Conservation (phyloP, 768 basidiomycete species). For the Suillus occidentalis region DNA sequence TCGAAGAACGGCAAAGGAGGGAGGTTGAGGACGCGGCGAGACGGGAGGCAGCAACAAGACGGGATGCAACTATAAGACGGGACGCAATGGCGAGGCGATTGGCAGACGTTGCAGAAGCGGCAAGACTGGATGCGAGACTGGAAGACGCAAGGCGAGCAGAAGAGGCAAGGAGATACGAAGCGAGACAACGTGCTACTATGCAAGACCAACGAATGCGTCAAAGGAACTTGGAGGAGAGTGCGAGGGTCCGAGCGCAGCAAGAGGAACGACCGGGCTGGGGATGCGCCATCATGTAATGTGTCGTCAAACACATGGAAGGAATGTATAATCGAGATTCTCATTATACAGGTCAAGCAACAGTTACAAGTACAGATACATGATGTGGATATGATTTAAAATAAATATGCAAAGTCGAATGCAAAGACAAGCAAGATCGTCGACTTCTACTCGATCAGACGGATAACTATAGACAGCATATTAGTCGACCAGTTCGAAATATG, state of each 20-base stretch:
- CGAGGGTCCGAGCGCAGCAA: constrained; percentile 10
- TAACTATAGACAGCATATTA: constrained; percentile 16
- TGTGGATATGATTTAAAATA: constrained; percentile 13
- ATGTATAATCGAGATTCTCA: constrained; percentile 2
- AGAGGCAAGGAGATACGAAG: not conserved
- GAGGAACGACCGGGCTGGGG: constrained; percentile 17
- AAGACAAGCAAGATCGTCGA: constrained; percentile 1
- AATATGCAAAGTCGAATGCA: not conserved
- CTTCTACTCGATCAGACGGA: constrained; percentile 17
- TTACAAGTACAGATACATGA: constrained; percentile 15
- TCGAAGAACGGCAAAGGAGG: constrained; percentile 4
- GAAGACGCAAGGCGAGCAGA: not conserved
- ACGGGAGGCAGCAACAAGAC: not conserved
- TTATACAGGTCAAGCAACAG: not conserved
- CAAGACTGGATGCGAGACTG: not conserved
- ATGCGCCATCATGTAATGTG: constrained; percentile 25
- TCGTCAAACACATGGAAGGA: not conserved
- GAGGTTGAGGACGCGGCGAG: constrained; percentile 1
- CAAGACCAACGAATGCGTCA: not conserved
- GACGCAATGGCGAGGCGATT: not conserved
- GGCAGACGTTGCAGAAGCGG: not conserved
- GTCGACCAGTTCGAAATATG: constrained; percentile 79
- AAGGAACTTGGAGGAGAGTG: not conserved
- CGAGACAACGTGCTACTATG: not conserved
- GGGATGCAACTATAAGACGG: not conserved